Percentiles rank a stretch among this genome's conserved stretches.
phyloP scores from a whole-genome alignment of 1,284 basidiomycete genomes.

The Schizopora paradoxa region DNA sequence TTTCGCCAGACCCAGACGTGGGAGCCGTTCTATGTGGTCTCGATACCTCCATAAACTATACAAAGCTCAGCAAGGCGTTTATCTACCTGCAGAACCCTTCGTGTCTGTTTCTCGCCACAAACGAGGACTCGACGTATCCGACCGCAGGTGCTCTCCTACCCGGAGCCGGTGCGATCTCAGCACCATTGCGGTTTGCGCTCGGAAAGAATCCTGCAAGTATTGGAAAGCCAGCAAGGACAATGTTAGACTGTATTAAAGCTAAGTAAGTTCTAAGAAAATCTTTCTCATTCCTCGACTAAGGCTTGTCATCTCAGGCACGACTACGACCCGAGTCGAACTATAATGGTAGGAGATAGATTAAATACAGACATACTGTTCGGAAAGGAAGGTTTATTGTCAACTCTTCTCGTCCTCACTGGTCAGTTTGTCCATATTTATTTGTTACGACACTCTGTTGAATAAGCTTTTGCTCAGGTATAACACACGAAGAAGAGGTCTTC shows the following conservation, averaged over 20 bases:
- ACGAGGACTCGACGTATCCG: constrained; percentile 90
- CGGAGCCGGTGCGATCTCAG: constrained; percentile 80
- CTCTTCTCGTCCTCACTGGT: constrained; percentile 94
- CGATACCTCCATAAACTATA: constrained; percentile 80
- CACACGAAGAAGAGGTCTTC: constrained; percentile 62
- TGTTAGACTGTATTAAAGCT: constrained; percentile 95
- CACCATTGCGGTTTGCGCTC: constrained; percentile 75
- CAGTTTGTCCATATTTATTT: constrained; percentile 5
- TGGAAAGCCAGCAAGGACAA: constrained; percentile 88
- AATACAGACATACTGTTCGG: constrained; percentile 95
- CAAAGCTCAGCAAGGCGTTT: constrained; percentile 90
- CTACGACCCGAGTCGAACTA: constrained; percentile 78
- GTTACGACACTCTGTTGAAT: constrained; percentile 5
- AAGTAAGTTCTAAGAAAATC: constrained; percentile 51
- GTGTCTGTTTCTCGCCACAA: constrained; percentile 89
- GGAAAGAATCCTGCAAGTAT: constrained; percentile 73
- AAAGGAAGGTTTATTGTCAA: constrained; percentile 77
- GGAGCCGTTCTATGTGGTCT: constrained; percentile 90
- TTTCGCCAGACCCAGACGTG: constrained; percentile 72
- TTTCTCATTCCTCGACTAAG: constrained; percentile 3
- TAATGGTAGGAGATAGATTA: constrained; percentile 95
- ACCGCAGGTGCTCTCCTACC: constrained; percentile 75
- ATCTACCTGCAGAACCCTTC: constrained; percentile 81
- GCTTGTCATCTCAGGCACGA: constrained; percentile 51
- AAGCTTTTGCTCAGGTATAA: constrained; percentile 52